Conservation (phyloP, 2,329 filamentous ascomycete species). For the Aureobasidium melanogenum region DNA sequence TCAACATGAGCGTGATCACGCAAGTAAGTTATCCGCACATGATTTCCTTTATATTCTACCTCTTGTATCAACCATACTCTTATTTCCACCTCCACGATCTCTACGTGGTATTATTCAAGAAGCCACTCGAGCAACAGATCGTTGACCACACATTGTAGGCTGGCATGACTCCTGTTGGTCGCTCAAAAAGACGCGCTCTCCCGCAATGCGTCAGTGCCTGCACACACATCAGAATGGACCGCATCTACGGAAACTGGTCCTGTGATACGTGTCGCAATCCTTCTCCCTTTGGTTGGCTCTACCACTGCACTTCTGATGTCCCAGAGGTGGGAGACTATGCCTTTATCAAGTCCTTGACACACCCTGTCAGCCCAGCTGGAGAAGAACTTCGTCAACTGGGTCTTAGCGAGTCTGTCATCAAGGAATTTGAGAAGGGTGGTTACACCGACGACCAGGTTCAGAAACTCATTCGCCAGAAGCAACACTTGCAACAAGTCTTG, state of each 20-base stretch:
- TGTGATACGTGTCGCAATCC: slow-evolving; percentile 52
- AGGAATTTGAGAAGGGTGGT: slow-evolving; percentile 32
- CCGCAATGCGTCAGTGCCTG: slow-evolving; percentile 34
- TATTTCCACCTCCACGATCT: neutral
- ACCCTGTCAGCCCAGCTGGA: neutral
- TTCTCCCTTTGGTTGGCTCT: slow-evolving; percentile 61
- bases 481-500: slow-evolving; percentile 16
- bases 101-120: too few relatives aligned
- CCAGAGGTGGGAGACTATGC: neutral
- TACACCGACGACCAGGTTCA: slow-evolving; percentile 36
- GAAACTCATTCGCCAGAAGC: slow-evolving; percentile 34
- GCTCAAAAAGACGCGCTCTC: neutral
- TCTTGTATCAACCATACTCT: too few relatives aligned
- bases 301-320: slow-evolving; percentile 60
- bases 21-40: neutral
- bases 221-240: slow-evolving; percentile 60
- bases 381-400: slow-evolving; percentile 16
- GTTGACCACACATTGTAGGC: neutral
- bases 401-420: slow-evolving; percentile 33
- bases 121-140: neutral
- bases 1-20: slow-evolving; percentile 1
- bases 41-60: neutral
- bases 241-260: slow-evolving; percentile 46
- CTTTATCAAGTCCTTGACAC: neutral
- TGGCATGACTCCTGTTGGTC: neutral